Percentiles rank a stretch among this genome's conserved stretches.
These are phyloP conservation scores for Xylaria bambusicola DNA, from an alignment of 495 filamentous ascomycete genomes.

Conservation along the genomic window DNA sequence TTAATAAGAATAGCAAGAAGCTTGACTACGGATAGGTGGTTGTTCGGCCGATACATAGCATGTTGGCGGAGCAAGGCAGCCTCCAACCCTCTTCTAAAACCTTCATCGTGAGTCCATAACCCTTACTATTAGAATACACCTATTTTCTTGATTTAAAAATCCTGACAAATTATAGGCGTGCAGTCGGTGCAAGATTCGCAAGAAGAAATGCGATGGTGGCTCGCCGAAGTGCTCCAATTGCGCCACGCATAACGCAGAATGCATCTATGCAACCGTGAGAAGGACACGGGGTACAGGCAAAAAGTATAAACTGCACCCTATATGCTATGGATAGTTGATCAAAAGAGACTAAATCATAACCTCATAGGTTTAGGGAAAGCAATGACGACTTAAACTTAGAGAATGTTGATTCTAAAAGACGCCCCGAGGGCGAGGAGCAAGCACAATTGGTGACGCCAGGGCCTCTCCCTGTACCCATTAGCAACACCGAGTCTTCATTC, in stretches of 20 bases:
- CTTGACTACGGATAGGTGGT: background rate
- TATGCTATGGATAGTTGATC: background rate
- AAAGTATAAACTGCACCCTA: background rate
- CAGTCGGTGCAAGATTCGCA: slow-evolving; percentile 16
- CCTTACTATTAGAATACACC: background rate
- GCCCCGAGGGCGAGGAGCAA: background rate
- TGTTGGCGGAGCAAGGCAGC: background rate
- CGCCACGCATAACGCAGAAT: slow-evolving; percentile 7
- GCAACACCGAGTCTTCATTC: background rate
- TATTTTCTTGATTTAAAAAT: background rate
- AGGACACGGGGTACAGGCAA: slow-evolving; percentile 7
- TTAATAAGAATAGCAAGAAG: background rate
- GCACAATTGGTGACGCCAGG: background rate
- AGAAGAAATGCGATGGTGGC: slow-evolving; percentile 38
- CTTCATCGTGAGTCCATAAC: background rate
- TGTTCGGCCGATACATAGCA: background rate
- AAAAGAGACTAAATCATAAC: background rate
- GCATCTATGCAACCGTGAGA: background rate
- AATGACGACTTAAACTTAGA: background rate
- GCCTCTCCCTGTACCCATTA: background rate
- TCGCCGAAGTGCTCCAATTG: slow-evolving; percentile 37
- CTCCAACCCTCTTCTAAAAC: background rate
- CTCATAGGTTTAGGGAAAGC: background rate
- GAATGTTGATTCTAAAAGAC: background rate
- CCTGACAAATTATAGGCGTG: slow-evolving; percentile 7